A percentile compares a stretch with the other conserved stretches of the same genome.
Evolutionary conservation across 2,329 filamentous ascomycete species (phyloP).

Genomic region (Byssoonygena ceratinophila): DNA sequence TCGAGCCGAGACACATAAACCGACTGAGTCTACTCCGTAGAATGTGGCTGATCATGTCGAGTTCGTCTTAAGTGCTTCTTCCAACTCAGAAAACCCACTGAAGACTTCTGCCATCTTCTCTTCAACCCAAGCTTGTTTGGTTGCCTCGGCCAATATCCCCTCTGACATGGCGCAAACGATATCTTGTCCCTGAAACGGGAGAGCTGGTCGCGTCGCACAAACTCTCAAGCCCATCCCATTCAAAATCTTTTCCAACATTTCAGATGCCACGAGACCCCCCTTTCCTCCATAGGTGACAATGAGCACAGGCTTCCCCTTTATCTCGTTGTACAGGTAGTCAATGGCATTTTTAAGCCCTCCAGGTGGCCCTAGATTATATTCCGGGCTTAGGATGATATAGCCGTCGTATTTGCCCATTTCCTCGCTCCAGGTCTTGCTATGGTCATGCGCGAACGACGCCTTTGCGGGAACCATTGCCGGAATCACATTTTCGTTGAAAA

Average conservation of each 20-base stretch:
- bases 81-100: background rate
- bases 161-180: background rate
- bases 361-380: conserved; percentile 48
- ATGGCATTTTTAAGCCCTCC: conserved; percentile 52
- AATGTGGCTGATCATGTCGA: background rate
- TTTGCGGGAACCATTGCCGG: conserved; percentile 27
- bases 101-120: background rate
- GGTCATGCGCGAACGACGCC: conserved; percentile 28
- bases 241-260: conserved; percentile 2
- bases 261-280: background rate
- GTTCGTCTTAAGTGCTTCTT: background rate
- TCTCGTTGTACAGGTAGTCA: conserved; percentile 41
- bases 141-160: background rate
- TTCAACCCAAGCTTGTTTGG: background rate
- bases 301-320: conserved; percentile 1
- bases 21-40: background rate
- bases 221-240: background rate
- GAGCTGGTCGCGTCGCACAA: background rate
- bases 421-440: conserved; percentile 31
- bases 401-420: conserved; percentile 28
- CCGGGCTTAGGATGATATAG: conserved; percentile 37
- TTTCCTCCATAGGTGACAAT: background rate
- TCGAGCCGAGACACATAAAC: background rate
- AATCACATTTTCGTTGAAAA: conserved; percentile 33
- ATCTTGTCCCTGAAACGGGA: background rate